Conservation (phyloP, 108 stramenopile species). For the Cylindrotheca fusiformis region DNA sequence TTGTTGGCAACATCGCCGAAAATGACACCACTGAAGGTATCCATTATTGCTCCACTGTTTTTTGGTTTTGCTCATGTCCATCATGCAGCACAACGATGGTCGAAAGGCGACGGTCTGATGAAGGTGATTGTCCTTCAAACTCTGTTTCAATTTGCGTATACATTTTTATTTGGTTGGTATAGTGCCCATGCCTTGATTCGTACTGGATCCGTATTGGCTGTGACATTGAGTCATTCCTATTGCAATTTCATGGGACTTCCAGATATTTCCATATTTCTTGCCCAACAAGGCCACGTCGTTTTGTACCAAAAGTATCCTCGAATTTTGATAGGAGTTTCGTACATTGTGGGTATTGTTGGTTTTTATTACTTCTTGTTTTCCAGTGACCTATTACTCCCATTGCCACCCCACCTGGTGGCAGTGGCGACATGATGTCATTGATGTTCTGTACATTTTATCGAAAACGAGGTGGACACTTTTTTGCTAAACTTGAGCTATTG, state of each 20-base stretch:
- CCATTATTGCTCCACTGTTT: conserved; percentile 67
- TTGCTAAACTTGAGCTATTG: no score
- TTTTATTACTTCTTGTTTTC: conserved; percentile 36
- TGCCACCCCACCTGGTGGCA: conserved; percentile 15
- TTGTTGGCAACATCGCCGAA: conserved; percentile 4
- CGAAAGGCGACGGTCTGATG: conserved; percentile 20
- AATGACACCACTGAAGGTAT: conserved; percentile 8
- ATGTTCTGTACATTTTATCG: no score
- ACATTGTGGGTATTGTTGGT: conserved; percentile 47
- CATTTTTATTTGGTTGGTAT: conserved; percentile 80
- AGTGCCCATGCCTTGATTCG: conserved; percentile 63
- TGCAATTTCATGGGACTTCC: conserved; percentile 88
- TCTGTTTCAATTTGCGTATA: conserved; percentile 69
- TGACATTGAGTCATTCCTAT: conserved; percentile 57
- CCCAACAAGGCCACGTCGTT: conserved; percentile 15
- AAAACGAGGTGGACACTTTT: no score
- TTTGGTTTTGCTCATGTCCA: conserved; percentile 85
- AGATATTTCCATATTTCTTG: conserved; percentile 49
- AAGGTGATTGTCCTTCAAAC: conserved; percentile 36
- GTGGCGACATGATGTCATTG: no score
- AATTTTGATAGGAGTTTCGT: conserved; percentile 28
- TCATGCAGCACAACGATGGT: conserved; percentile 45
- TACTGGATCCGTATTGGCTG: conserved; percentile 55
- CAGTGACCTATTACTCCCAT: conserved; percentile 14
- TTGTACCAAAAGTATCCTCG: conserved; percentile 58